A percentile compares a stretch with the other conserved stretches of the same genome.
Evolutionary conservation across 164 flowering plant species (phyloP).

Genomic region (Vitis rotundifolia): DNA sequence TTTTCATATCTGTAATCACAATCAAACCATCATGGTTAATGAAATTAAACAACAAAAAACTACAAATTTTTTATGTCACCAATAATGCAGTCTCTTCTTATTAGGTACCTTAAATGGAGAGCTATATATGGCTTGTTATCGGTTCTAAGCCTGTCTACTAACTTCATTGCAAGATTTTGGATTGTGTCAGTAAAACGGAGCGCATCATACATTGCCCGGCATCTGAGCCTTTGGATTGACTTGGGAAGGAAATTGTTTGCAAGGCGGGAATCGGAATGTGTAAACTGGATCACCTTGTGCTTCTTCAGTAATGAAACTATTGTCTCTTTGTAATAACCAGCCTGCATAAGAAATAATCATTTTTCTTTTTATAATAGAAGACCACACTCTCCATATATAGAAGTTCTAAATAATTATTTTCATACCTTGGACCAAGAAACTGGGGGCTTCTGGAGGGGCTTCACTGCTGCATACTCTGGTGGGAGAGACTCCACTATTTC

Average conservation of each 20-base stretch:
- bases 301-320: slow-evolving; percentile 24
- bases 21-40: background rate
- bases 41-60: no score
- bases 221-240: slow-evolving; percentile 39
- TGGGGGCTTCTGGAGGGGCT: slow-evolving; percentile 31
- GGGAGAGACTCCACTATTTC: slow-evolving; percentile 40
- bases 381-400: background rate
- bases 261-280: slow-evolving; percentile 39
- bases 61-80: no score
- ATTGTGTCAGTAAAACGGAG: slow-evolving; percentile 26
- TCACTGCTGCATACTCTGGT: slow-evolving; percentile 14
- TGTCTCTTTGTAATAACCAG: slow-evolving; percentile 35
- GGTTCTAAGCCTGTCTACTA: slow-evolving; percentile 31
- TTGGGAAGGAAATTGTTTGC: slow-evolving; percentile 33
- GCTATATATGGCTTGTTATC: slow-evolving; percentile 31
- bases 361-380: background rate
- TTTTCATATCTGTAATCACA: slow-evolving; percentile 47
- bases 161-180: slow-evolving; percentile 31
- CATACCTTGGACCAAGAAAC: slow-evolving; percentile 57
- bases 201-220: slow-evolving; percentile 44
- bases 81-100: background rate
- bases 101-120: slow-evolving; percentile 46
- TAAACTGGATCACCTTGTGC: slow-evolving; percentile 40
- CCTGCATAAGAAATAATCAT: slow-evolving; percentile 22
- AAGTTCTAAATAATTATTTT: background rate